A percentile compares a stretch with the other conserved stretches of the same genome.
These are phyloP conservation scores for Leishmania arabica DNA, from an alignment of 208 protist genomes.

Conservation along the genomic window DNA sequence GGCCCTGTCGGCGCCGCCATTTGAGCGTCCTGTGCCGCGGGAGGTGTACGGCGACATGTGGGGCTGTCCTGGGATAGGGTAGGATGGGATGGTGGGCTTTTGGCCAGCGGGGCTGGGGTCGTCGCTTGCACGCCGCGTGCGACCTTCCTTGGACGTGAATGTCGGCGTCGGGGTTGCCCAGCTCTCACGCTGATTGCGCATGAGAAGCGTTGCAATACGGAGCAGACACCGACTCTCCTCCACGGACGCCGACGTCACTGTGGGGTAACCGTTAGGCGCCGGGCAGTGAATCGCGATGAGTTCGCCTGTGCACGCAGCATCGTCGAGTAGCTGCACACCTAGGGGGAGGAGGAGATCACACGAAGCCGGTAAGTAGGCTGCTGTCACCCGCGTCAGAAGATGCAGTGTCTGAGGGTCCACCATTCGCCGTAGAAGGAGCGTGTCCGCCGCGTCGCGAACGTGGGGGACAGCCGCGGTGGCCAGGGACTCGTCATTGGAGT, in stretches of 20 bases:
- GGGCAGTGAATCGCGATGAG: constrained; percentile 6
- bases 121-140: not conserved
- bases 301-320: not conserved
- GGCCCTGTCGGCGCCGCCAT: not conserved
- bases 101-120: not conserved
- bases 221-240: constrained; percentile 25
- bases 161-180: not conserved
- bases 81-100: not conserved
- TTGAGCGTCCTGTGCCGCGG: not conserved
- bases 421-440: not conserved
- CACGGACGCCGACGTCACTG: not conserved
- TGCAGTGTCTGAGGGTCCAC: constrained; percentile 3
- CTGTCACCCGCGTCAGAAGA: constrained; percentile 10
- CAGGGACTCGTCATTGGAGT: not conserved
- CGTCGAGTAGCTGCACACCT: not conserved
- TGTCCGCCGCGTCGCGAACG: not conserved
- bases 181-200: not conserved
- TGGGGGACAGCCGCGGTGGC: not conserved
- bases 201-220: constrained; percentile 10
- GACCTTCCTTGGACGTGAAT: not conserved
- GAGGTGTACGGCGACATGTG: not conserved
- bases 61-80: not conserved
- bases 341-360: constrained; percentile 5
- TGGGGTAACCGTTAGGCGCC: not conserved
- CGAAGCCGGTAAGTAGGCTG: constrained; percentile 1